phyloP scores from a whole-genome alignment of 2,329 filamentous ascomycete species.

The Geosmithia morbida region DNA sequence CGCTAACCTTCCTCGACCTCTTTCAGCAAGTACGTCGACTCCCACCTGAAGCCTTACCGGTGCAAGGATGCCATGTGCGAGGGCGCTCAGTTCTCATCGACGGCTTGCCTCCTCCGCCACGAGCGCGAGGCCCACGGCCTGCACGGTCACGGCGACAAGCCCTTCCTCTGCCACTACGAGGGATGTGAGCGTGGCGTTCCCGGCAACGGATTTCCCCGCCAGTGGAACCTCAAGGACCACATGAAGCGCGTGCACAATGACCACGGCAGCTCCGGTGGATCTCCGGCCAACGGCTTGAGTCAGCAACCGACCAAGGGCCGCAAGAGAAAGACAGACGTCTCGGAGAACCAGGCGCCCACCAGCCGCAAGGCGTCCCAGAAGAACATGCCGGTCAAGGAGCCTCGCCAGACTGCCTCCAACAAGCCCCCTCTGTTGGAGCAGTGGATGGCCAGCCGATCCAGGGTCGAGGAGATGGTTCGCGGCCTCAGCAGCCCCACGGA shows the following conservation, averaged over 20 bases:
- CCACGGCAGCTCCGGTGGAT: constrained; percentile 26
- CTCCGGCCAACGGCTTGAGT: constrained; percentile 17
- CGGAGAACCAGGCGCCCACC: constrained; percentile 18
- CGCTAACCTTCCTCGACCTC: background rate
- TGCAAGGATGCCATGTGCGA: constrained; percentile 80
- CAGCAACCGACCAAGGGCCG: constrained; percentile 30
- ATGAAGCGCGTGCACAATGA: constrained; percentile 87
- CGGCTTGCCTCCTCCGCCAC: constrained; percentile 84
- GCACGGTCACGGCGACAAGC: constrained; percentile 88
- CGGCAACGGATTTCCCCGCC: constrained; percentile 82
- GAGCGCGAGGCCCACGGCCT: constrained; percentile 93
- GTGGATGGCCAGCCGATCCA: constrained; percentile 49
- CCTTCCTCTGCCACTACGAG: constrained; percentile 75
- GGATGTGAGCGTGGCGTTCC: constrained; percentile 72
- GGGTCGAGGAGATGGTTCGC: constrained; percentile 44
- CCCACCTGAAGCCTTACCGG: constrained; percentile 88
- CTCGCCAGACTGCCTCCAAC: constrained; percentile 7
- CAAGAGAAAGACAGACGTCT: constrained; percentile 41
- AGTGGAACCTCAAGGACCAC: constrained; percentile 94
- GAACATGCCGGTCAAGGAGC: constrained; percentile 16
- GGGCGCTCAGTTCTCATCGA: constrained; percentile 84
- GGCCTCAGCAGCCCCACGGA: constrained; percentile 34
- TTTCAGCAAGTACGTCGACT: constrained; percentile 86
- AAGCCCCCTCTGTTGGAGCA: constrained; percentile 31
- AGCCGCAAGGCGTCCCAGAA: constrained; percentile 36